phyloP scores from a whole-genome alignment of 345 rosid species.

The Lepidium sativum region DNA sequence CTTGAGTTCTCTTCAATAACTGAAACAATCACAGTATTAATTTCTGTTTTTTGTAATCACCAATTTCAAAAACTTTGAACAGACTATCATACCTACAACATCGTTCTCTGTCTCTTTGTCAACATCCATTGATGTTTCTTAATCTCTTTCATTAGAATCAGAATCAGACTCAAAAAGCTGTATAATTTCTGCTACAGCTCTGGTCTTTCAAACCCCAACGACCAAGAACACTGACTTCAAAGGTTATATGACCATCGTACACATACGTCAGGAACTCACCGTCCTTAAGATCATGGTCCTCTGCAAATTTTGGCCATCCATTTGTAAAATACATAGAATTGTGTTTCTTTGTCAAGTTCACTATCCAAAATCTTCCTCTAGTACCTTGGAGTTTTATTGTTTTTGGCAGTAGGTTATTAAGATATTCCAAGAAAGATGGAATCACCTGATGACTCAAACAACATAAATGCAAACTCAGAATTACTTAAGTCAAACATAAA shows the following conservation, averaged over 20 bases:
- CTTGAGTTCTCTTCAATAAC: background rate
- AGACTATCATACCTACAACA: background rate
- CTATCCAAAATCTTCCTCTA: slow-evolving; percentile 13
- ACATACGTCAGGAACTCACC: slow-evolving; percentile 22
- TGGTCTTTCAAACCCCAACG: background rate
- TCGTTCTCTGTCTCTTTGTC: background rate
- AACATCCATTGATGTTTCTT: background rate
- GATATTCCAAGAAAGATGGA: slow-evolving; percentile 4
- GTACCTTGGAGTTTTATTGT: slow-evolving; percentile 3
- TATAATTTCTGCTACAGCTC: background rate
- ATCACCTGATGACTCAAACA: slow-evolving; percentile 3
- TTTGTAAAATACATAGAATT: background rate
- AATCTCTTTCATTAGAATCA: background rate
- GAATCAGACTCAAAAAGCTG: background rate
- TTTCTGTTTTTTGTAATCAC: background rate
- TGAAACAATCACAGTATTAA: background rate
- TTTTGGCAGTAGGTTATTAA: slow-evolving; percentile 8
- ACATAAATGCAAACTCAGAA: background rate
- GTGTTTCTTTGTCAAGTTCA: background rate
- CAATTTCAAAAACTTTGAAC: background rate
- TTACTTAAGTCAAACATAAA: background rate
- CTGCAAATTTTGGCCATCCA: slow-evolving; percentile 21
- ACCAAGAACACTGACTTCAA: slow-evolving; percentile 16
- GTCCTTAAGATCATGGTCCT: slow-evolving; percentile 9
- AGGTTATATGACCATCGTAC: slow-evolving; percentile 3